phyloP scores from a whole-genome alignment of 106 monocot genomes.

The Dactylorhiza incarnata region DNA sequence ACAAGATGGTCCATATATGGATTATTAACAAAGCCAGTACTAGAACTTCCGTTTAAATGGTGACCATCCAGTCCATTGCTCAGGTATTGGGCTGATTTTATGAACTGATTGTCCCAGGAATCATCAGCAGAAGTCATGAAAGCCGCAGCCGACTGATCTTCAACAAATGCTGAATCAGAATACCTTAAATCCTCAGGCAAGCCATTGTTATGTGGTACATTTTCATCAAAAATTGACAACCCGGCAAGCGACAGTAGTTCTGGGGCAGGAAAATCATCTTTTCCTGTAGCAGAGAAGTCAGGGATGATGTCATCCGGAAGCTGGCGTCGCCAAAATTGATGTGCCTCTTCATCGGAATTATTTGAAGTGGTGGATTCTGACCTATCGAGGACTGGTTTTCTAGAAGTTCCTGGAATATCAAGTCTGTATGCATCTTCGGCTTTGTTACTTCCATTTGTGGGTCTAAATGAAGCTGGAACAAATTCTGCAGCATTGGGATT shows the following conservation, averaged over 20 bases:
- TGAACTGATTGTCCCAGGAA: constrained; percentile 11
- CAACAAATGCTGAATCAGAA: constrained; percentile 11
- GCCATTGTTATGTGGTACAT: background rate
- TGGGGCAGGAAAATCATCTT: constrained; percentile 21
- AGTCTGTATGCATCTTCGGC: constrained; percentile 6
- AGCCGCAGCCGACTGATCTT: constrained; percentile 18
- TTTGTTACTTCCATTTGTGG: constrained; percentile 7
- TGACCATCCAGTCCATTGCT: constrained; percentile 20
- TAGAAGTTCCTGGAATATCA: constrained; percentile 26
- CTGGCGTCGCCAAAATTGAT: constrained; percentile 36
- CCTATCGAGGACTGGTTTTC: constrained; percentile 26
- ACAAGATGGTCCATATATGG: constrained; percentile 8
- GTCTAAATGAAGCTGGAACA: constrained; percentile 26
- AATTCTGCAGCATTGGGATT: constrained; percentile 52
- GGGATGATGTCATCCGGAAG: constrained; percentile 74
- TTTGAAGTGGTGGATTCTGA: constrained; percentile 33
- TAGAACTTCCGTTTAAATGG: constrained; percentile 18
- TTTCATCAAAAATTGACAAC: constrained; percentile 36
- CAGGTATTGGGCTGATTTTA: constrained; percentile 17
- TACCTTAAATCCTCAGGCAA: constrained; percentile 16
- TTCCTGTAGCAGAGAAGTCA: constrained; percentile 32
- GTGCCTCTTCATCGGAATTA: constrained; percentile 57
- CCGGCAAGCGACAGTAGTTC: constrained; percentile 24
- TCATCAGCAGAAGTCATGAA: constrained; percentile 13
- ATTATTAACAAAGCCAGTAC: constrained; percentile 18